Evolutionary conservation across 208 protist genomes (phyloP).

Genomic region (Acanthamoeba royreba): DNA sequence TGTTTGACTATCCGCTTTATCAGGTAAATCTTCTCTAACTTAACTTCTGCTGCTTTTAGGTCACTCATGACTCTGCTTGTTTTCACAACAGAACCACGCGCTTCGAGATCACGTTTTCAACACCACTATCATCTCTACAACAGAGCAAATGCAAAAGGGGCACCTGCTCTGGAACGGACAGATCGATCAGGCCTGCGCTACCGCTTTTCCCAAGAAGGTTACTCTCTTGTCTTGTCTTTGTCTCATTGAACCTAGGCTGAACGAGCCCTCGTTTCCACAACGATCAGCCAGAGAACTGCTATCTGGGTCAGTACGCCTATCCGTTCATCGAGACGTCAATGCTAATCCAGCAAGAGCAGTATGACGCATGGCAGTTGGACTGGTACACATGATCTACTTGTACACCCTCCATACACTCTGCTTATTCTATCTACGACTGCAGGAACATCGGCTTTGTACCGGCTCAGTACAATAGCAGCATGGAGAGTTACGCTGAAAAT

Average conservation of each 20-base stretch:
- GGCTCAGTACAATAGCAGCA: background rate
- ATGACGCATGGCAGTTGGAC: slow-evolving; percentile 3
- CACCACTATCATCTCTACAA: background rate
- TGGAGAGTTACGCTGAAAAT: background rate
- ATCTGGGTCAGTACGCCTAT: background rate
- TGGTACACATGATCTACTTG: background rate
- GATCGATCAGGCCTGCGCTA: background rate
- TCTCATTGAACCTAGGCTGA: background rate
- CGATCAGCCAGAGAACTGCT: slow-evolving; percentile 14
- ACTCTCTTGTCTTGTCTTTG: background rate
- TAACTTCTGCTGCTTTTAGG: background rate
- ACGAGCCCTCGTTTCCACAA: background rate
- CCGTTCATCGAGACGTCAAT: background rate
- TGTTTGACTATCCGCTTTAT: slow-evolving; percentile 5
- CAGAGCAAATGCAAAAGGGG: background rate
- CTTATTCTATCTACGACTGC: background rate
- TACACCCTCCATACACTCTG: background rate
- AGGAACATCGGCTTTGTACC: slow-evolving; percentile 17
- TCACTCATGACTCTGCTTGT: background rate
- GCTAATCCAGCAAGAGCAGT: background rate
- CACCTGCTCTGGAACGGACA: background rate
- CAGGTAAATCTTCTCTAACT: background rate
- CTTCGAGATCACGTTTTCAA: background rate
- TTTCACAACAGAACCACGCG: background rate
- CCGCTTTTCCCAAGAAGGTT: background rate